phyloP scores from a whole-genome alignment of 345 rosid species.

The Pseudoturritis turrita region DNA sequence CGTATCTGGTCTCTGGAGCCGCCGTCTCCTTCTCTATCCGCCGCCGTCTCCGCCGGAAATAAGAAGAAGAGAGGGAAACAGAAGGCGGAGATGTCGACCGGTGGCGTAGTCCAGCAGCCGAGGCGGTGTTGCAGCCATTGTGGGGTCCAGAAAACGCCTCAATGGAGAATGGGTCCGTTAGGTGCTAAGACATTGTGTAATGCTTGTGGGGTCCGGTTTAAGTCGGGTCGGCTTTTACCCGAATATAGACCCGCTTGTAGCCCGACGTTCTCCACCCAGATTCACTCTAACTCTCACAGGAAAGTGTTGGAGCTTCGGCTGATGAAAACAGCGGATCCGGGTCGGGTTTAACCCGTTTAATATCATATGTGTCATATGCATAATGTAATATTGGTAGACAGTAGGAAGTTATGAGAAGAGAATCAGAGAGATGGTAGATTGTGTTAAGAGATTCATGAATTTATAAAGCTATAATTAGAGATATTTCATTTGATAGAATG shows the following conservation, averaged over 20 bases:
- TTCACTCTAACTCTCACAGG: constrained; percentile 87
- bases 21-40: constrained; percentile 35
- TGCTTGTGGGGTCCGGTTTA: constrained; percentile 89
- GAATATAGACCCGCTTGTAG: constrained; percentile 94
- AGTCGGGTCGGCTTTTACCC: constrained; percentile 85
- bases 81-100: constrained; percentile 9
- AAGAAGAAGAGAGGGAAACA: constrained; percentile 32
- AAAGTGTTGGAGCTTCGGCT: constrained; percentile 83
- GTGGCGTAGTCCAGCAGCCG: constrained; percentile 10
- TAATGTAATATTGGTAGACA: not conserved
- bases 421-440: not conserved
- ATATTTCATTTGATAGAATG: not conserved
- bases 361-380: not conserved
- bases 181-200: constrained; percentile 91
- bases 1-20: constrained; percentile 45
- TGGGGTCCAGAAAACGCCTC: constrained; percentile 90
- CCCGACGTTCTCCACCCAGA: constrained; percentile 70
- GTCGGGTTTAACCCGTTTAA: constrained; percentile 21
- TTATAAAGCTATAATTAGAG: not conserved
- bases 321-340: constrained; percentile 40
- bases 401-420: not conserved
- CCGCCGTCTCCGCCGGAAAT: constrained; percentile 17
- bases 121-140: constrained; percentile 84
- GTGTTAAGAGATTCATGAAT: not conserved
- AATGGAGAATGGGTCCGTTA: constrained; percentile 90